Evolutionary conservation across 768 basidiomycete species (phyloP), one percentile per base, ranked within the genome.

Genomic region (Clathrus columnatus): DNA sequence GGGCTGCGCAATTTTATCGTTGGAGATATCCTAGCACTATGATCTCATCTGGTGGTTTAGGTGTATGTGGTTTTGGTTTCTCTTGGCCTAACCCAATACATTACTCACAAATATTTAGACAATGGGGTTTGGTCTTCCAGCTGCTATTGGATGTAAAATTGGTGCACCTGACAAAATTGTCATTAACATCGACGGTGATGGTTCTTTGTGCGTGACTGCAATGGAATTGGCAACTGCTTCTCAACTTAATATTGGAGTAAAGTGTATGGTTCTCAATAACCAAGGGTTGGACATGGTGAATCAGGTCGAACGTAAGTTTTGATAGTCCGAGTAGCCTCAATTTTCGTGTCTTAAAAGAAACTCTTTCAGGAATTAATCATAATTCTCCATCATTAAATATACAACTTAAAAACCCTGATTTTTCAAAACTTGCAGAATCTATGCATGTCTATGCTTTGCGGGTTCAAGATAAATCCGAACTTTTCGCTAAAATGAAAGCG

Each of bases 261-360:
- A 99, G 72, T 87, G 92, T 41, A 75, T 96, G 61, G 71, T 96
- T 21, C 70, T 97, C 63, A 95, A 96, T 76, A 97, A 96, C 70
- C 91, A 94, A 66, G 96, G 93, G 79, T 93, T 95, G 69, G 96
- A 96, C 52, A 99, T 99, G 96, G 96, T 98, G 11, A 73, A 91
- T 27, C 96, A 99, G 75, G 97, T 94, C 95, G 95, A 98, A 78
- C 91, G 91, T 91, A 57, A 49, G 77, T 66, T 41, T 23, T n/a
- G n/a, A 53, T 32, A 23, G 30, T 27, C 18, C 46, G n/a, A n/a
- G n/a, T n/a, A 18, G 7, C 24, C n/a, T 43, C 20, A n/a, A 6
- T 27, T 56, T 8, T 48, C 52, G 6, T 10, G 47, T 26, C 51
- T 41, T 30, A n/a, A n/a, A n/a, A n/a, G n/a, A n/a, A 32, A 5